Conservation (phyloP, 176 grass and related monocot species). For the Alloteropsis semialata region DNA sequence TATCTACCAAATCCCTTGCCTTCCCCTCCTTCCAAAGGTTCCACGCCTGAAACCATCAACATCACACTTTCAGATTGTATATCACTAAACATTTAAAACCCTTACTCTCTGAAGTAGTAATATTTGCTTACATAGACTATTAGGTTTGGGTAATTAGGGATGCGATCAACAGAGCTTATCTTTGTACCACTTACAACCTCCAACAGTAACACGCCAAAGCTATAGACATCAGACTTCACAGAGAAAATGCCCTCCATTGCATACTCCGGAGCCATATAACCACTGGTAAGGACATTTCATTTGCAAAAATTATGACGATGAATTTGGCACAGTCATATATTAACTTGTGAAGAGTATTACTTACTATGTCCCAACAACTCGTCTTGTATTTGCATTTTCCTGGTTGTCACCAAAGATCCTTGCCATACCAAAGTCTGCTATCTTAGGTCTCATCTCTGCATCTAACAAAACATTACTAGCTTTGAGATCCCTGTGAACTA, state of each 20-base stretch:
- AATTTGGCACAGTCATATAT: neutral
- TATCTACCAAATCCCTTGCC: slow-evolving; percentile 13
- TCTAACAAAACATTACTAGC: slow-evolving; percentile 38
- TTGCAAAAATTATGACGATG: neutral
- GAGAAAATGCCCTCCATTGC: slow-evolving; percentile 57
- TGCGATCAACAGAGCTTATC: slow-evolving; percentile 22
- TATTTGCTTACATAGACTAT: slow-evolving; percentile 37
- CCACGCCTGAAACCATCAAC: slow-evolving; percentile 31
- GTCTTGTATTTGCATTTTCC: slow-evolving; percentile 33
- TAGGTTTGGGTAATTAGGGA: slow-evolving; percentile 28
- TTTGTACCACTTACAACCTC: slow-evolving; percentile 44
- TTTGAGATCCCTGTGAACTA: slow-evolving; percentile 43
- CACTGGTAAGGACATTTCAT: slow-evolving; percentile 8
- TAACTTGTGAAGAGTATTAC: neutral
- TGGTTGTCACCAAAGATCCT: slow-evolving; percentile 42
- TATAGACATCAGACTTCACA: slow-evolving; percentile 50
- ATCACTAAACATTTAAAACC: neutral
- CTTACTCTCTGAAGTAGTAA: neutral
- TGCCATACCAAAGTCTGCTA: slow-evolving; percentile 47
- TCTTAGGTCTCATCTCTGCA: slow-evolving; percentile 40
- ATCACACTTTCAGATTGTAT: neutral
- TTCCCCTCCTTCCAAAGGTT: slow-evolving; percentile 51
- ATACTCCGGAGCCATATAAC: slow-evolving; percentile 51
- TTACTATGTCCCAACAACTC: slow-evolving; percentile 51
- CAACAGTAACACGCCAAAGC: slow-evolving; percentile 43